Evolutionary conservation across 1,284 basidiomycete species (phyloP), one percentile per base, ranked within the genome.

Genomic region (Jaminaea rosea): DNA sequence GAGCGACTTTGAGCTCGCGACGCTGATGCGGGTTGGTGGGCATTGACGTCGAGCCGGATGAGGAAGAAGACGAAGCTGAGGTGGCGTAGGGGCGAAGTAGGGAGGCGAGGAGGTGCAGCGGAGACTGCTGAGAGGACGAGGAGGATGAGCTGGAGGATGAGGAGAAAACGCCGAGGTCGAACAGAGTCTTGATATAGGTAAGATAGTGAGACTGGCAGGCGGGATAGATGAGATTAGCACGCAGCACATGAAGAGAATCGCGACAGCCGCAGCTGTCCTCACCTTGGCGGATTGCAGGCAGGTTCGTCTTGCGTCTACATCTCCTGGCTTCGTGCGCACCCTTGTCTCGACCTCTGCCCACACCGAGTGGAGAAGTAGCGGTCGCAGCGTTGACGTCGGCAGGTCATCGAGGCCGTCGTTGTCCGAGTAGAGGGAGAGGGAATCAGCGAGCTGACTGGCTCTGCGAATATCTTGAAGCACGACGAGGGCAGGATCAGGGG

Each of bases 1-100:
- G 36, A 0, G 65, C 60, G 42, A 73, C 69, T 49, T 72, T 73
- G 51, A 61, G 51, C 37, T 61, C 57, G 15, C 69, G 58, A 9
- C 47, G 44, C 23, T 39, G 39, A 13, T 47, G 32, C 19, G 53
- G 46, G 11, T 36, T 42, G 2, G 39, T 17, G 39, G 39, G 39
- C 4, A 42, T n/a, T 2, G 7, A 21, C n/a, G n/a, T n/a, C 15
- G 28, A 17, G 24, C 3, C 23, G 19, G 29, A n/a, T 23, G 46
- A 32, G 39, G 27, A 13, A 4, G 46, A 47, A 10, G 26, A 9
- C 9, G 46, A 26, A 4, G 21, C 21, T 7, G 46, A 29, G 26
- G n/a, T 29, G 27, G 28, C 11, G 9, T 26, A 26, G 19, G 46
- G 39, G 17, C 46, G 29, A 19, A 36, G 27, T 26, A 28, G 39